These are phyloP conservation scores for Funneliformis caledonium DNA, from an alignment of 371 early-diverging fungal genomes.

Conservation along the genomic window DNA sequence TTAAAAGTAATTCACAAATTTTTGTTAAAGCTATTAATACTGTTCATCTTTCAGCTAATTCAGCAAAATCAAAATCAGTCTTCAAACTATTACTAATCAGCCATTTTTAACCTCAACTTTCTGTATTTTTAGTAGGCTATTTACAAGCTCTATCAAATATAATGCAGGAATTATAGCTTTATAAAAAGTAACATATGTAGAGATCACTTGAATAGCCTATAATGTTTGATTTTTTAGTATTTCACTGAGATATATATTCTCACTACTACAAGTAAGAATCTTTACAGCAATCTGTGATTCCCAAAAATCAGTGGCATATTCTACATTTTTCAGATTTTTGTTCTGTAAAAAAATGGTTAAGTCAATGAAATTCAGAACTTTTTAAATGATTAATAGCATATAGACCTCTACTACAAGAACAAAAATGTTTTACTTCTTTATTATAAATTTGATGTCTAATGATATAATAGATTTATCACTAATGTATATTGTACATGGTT, in stretches of 20 bases:
- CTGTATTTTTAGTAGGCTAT: constrained; percentile 2
- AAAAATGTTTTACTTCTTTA: background rate
- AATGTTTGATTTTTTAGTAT: background rate
- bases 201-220: constrained; percentile 28
- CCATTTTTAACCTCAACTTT: constrained; percentile 25
- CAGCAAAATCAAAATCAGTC: constrained; percentile 31
- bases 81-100: background rate
- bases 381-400: constrained; percentile 3
- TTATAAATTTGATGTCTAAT: constrained; percentile 19
- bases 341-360: constrained; percentile 29
- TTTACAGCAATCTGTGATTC: constrained; percentile 15
- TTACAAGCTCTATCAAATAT: constrained; percentile 25
- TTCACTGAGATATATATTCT: constrained; percentile 4
- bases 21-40: constrained; percentile 7
- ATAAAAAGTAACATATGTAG: too few relatives aligned
- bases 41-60: background rate
- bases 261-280: constrained; percentile 23
- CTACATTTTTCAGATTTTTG: constrained; percentile 14
- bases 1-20: constrained; percentile 11
- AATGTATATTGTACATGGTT: background rate
- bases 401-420: too few relatives aligned
- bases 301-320: background rate
- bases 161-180: constrained; percentile 21
- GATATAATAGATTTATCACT: background rate
- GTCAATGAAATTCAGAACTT: background rate